These are phyloP conservation scores for Cryptosporidium ryanae DNA, from an alignment of 169 alveolate genomes.

Conservation along the genomic window DNA sequence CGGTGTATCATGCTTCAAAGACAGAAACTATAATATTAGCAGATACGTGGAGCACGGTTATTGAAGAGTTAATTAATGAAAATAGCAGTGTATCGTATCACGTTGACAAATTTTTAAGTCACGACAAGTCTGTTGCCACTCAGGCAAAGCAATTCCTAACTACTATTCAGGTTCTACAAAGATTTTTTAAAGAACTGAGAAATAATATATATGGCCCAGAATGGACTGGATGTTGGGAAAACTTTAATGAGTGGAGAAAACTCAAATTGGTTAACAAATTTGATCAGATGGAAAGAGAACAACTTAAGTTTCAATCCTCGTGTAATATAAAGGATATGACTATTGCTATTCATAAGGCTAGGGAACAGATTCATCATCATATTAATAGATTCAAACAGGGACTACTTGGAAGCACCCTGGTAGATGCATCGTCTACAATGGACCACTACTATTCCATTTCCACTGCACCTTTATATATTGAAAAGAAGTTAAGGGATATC, in stretches of 20 bases:
- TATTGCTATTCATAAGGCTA: conserved; percentile 71
- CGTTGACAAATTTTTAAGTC: conserved; percentile 52
- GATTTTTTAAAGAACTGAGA: conserved; percentile 53
- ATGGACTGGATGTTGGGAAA: conserved; percentile 69
- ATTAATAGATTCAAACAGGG: conserved; percentile 44
- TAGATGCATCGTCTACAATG: conserved; percentile 66
- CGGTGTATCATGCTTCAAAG: conserved; percentile 38
- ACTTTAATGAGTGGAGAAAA: conserved; percentile 59
- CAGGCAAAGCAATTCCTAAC: conserved; percentile 59
- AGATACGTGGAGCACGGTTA: conserved; percentile 70
- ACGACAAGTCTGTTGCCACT: conserved; percentile 51
- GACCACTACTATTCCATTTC: conserved; percentile 67
- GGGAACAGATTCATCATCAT: conserved; percentile 73
- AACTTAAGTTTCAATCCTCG: conserved; percentile 22
- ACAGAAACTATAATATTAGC: conserved; percentile 42
- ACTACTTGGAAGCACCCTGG: conserved; percentile 44
- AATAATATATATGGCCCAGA: conserved; percentile 67
- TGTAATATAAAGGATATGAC: conserved; percentile 75
- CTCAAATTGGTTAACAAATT: conserved; percentile 33
- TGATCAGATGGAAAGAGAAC: conserved; percentile 37
- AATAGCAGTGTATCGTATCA: conserved; percentile 51
- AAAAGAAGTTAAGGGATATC: conserved; percentile 37
- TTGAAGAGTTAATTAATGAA: conserved; percentile 67
- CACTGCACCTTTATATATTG: conserved; percentile 70
- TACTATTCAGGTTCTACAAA: conserved; percentile 59